Evolutionary conservation across 2,329 filamentous ascomycete species (phyloP).

Genomic region (Cytospora schulzeri): DNA sequence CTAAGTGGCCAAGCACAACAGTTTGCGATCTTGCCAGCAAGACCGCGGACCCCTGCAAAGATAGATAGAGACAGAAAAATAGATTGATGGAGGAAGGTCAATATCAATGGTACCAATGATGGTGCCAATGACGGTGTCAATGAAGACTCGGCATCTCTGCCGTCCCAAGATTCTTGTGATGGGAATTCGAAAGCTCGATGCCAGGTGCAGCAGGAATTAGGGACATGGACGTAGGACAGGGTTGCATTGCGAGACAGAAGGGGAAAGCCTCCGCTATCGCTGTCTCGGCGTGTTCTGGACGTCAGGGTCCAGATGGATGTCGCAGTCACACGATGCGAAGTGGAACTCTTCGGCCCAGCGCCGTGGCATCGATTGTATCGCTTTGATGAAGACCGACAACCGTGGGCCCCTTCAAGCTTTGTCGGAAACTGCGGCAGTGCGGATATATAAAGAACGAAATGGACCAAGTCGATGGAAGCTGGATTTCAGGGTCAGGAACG

Average conservation of each 20-base stretch:
- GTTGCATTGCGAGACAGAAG: constrained; percentile 2
- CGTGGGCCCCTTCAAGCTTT: not conserved
- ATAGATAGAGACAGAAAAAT: not conserved
- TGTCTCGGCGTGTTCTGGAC: constrained; percentile 7
- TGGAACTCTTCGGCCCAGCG: constrained; percentile 4
- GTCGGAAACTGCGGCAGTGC: not conserved
- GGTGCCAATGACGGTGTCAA: too few species aligned
- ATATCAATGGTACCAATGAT: not conserved
- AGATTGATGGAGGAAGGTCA: not conserved
- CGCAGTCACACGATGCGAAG: not conserved
- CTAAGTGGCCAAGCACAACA: constrained; percentile 10
- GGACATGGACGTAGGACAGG: constrained; percentile 3
- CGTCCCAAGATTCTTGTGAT: not conserved
- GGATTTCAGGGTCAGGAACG: not conserved
- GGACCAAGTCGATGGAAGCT: not conserved
- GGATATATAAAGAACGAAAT: not conserved
- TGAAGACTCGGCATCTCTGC: not conserved
- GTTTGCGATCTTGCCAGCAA: constrained; percentile 10
- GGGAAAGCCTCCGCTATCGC: constrained; percentile 23
- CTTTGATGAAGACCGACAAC: not conserved
- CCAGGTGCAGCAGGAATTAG: not conserved
- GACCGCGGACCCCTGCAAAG: not conserved
- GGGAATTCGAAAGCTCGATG: not conserved
- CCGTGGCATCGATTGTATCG: not conserved
- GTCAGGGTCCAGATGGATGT: not conserved